A percentile compares a stretch with the other conserved stretches of the same genome.
Evolutionary conservation across 768 basidiomycete genomes (phyloP).

Genomic region (Calocybe cyanea): DNA sequence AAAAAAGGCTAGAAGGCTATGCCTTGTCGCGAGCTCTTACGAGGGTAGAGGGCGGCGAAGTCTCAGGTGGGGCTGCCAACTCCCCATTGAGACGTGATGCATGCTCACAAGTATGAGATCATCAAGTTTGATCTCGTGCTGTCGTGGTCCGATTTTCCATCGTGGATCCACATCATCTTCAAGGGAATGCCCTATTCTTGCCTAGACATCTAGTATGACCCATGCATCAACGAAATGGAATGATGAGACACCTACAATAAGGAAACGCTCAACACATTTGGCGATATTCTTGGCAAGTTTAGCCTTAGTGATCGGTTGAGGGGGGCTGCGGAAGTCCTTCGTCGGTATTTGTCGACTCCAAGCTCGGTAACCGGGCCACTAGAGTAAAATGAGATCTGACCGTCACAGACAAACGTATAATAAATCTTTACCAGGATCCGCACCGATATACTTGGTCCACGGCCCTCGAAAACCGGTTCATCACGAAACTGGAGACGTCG

Average conservation of each 20-base stretch:
- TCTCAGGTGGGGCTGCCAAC: conserved; percentile 78
- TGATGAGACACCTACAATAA: conserved; percentile 37
- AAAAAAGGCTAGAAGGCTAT: not conserved
- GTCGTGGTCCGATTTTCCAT: conserved; percentile 61
- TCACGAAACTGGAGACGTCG: conserved; percentile 54
- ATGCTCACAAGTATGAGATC: conserved; percentile 73
- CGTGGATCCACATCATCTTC: conserved; percentile 60
- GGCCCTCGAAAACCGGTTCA: conserved; percentile 62
- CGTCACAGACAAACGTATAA: not conserved
- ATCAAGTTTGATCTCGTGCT: conserved; percentile 53
- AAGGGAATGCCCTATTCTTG: conserved; percentile 43
- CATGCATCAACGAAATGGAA: conserved; percentile 4
- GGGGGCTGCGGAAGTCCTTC: conserved; percentile 75
- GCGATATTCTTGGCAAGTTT: conserved; percentile 81
- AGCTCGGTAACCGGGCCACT: conserved; percentile 80
- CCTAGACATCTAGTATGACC: conserved; percentile 30
- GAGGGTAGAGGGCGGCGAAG: conserved; percentile 36
- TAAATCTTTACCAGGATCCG: conserved; percentile 57
- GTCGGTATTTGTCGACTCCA: conserved; percentile 85
- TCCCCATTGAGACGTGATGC: conserved; percentile 79
- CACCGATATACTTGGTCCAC: conserved; percentile 79
- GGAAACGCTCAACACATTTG: conserved; percentile 70
- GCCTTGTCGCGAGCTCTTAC: not conserved
- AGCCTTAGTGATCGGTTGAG: conserved; percentile 68
- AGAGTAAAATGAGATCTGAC: conserved; percentile 10